Conservation (phyloP, 164 flowering plant species). For the Santalum album region DNA sequence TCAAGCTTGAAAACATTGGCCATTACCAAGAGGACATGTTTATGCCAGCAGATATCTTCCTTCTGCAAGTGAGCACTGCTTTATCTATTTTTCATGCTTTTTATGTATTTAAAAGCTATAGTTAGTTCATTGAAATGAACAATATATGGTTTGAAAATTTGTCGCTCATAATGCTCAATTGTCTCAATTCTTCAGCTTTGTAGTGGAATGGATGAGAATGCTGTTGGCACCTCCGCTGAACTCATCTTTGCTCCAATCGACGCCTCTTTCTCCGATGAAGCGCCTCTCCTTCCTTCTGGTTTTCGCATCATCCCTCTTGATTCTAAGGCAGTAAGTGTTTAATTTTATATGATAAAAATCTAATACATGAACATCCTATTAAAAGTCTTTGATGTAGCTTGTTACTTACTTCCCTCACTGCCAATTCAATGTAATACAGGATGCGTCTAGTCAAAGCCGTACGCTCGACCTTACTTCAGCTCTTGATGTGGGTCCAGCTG, state of each 20-base stretch:
- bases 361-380: no score
- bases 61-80: neutral
- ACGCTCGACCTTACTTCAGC: slow-evolving; percentile 4
- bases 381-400: no score
- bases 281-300: slow-evolving; percentile 2
- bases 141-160: no score
- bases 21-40: neutral
- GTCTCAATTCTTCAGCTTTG: neutral
- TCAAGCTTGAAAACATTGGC: neutral
- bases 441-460: neutral
- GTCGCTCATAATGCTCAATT: no score
- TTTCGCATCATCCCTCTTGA: slow-evolving; percentile 5
- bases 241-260: slow-evolving; percentile 4
- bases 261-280: slow-evolving; percentile 1
- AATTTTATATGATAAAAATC: no score
- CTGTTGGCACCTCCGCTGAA: neutral
- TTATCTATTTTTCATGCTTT: neutral
- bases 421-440: neutral
- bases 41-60: neutral
- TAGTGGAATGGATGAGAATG: slow-evolving; percentile 2
- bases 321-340: neutral
- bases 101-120: no score
- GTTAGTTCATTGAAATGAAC: no score
- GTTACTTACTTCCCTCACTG: no score
- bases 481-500: neutral